Conservation (phyloP, 1,139 yeast species). For the Nakaseomyces sp. region DNA sequence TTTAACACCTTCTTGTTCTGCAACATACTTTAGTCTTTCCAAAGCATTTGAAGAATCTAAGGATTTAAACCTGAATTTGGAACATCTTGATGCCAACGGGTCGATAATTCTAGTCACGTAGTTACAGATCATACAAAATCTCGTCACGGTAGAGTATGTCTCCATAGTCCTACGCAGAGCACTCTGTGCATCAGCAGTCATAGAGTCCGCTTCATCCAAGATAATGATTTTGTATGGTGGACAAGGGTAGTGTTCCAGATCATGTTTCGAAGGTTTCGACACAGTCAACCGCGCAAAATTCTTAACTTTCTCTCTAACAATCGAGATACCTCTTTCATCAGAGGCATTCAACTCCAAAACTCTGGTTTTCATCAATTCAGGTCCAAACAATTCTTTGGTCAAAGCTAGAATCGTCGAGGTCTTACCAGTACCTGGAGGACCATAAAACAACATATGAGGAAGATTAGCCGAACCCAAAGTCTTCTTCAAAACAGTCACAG, state of each 20-base stretch:
- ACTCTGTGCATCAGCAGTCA: slow-evolving; percentile 97
- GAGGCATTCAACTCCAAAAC: slow-evolving; percentile 92
- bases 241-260: slow-evolving; percentile 70
- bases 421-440: slow-evolving; percentile 97
- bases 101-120: slow-evolving; percentile 94
- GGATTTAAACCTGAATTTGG: slow-evolving; percentile 83
- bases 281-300: slow-evolving; percentile 84
- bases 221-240: slow-evolving; percentile 85
- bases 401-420: slow-evolving; percentile 87
- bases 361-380: slow-evolving; percentile 57
- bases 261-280: slow-evolving; percentile 66
- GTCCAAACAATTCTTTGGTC: slow-evolving; percentile 78
- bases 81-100: slow-evolving; percentile 92
- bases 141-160: slow-evolving; percentile 78
- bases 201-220: slow-evolving; percentile 92
- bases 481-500: slow-evolving; percentile 74
- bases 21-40: slow-evolving; percentile 52
- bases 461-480: slow-evolving; percentile 72
- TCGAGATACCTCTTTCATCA: slow-evolving; percentile 90
- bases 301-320: slow-evolving; percentile 87
- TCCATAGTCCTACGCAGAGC: slow-evolving; percentile 97
- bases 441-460: slow-evolving; percentile 94
- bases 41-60: slow-evolving; percentile 66
- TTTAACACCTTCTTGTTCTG: slow-evolving; percentile 40
- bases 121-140: slow-evolving; percentile 91